Evolutionary conservation across 345 rosid genomes (phyloP).

Genomic region (Citrus glauca): DNA sequence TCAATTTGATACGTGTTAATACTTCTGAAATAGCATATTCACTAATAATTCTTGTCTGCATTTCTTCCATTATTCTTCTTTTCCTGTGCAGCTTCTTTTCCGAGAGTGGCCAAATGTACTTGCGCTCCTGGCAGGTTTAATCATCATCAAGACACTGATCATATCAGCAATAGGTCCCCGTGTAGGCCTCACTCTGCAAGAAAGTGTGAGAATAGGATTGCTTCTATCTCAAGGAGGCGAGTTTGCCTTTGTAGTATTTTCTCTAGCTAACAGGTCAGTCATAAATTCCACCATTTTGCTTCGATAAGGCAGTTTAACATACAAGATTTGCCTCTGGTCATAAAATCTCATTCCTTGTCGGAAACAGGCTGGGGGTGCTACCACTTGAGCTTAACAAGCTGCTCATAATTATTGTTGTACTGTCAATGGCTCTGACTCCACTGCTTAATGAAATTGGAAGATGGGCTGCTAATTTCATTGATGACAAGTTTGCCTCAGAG

Average conservation of each 20-base stretch:
- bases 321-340: slow-evolving; percentile 13
- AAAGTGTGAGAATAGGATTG: slow-evolving; percentile 88
- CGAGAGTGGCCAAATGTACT: slow-evolving; percentile 97
- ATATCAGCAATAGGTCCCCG: slow-evolving; percentile 90
- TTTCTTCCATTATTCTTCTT: slow-evolving; percentile 8
- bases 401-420: slow-evolving; percentile 88
- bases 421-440: slow-evolving; percentile 98
- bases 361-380: slow-evolving; percentile 85
- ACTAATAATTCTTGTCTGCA: background rate
- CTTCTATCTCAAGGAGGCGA: slow-evolving; percentile 98
- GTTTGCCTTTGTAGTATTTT: slow-evolving; percentile 92
- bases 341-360: slow-evolving; percentile 2
- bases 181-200: slow-evolving; percentile 84
- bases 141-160: slow-evolving; percentile 81
- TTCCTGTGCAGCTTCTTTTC: slow-evolving; percentile 57
- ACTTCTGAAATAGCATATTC: background rate
- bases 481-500: slow-evolving; percentile 39
- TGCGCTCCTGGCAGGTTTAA: slow-evolving; percentile 84
- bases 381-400: slow-evolving; percentile 98
- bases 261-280: slow-evolving; percentile 83
- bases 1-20: background rate
- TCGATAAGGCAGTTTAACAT: slow-evolving; percentile 10
- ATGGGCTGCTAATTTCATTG: slow-evolving; percentile 75
- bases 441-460: slow-evolving; percentile 81
- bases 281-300: slow-evolving; percentile 4